A percentile compares a stretch with the other conserved stretches of the same genome.
phyloP scores from a whole-genome alignment of 148 eudicot species.

The Bassia scoparia region DNA sequence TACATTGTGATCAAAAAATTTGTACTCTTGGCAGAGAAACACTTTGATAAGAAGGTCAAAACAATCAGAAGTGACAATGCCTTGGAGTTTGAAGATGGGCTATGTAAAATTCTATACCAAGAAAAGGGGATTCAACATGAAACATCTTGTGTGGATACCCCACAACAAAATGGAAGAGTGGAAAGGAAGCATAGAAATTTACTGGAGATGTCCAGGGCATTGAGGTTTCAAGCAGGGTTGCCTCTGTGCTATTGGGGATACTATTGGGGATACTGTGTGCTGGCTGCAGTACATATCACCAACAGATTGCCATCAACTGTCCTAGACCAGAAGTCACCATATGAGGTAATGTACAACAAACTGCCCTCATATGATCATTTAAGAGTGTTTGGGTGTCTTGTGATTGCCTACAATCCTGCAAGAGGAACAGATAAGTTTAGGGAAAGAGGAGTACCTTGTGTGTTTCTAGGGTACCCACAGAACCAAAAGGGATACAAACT shows the following conservation, averaged over 20 bases:
- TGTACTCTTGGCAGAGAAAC: background rate
- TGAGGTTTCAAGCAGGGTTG: background rate
- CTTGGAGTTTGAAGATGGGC: background rate
- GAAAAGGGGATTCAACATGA: too few species aligned
- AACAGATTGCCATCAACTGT: background rate
- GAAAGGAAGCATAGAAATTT: background rate
- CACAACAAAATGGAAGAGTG: too few species aligned
- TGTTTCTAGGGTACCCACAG: background rate
- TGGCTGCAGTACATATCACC: background rate
- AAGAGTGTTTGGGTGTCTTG: background rate
- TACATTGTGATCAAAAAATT: background rate
- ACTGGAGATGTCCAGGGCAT: background rate
- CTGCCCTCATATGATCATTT: background rate
- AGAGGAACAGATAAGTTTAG: background rate
- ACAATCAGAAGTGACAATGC: background rate
- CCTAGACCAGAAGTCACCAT: background rate
- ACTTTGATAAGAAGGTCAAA: background rate
- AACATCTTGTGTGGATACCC: too few species aligned
- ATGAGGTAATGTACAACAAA: background rate
- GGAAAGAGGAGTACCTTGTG: background rate
- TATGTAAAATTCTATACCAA: too few species aligned
- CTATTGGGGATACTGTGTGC: background rate
- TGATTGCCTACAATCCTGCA: background rate
- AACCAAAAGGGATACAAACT: background rate
- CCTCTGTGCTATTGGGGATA: background rate